phyloP scores from a whole-genome alignment of 768 basidiomycete species.

The Leccinellum albellum region DNA sequence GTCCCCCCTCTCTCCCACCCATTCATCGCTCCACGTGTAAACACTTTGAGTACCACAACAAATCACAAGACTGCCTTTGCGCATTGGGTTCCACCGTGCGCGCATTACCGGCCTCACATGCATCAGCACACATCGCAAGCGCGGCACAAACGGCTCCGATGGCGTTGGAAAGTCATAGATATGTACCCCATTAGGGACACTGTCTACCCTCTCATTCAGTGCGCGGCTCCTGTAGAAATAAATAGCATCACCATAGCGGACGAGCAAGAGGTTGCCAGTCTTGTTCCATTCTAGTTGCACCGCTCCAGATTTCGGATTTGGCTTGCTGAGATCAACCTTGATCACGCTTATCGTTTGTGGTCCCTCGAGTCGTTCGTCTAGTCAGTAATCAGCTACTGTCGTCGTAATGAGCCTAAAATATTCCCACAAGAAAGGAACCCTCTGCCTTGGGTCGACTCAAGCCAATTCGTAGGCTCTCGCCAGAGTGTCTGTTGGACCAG shows the following conservation, averaged over 20 bases:
- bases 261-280: conserved; percentile 67
- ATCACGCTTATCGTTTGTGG: conserved; percentile 49
- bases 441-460: conserved; percentile 75
- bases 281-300: conserved; percentile 80
- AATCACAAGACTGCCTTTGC: conserved; percentile 63
- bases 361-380: conserved; percentile 65
- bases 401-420: neutral
- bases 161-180: conserved; percentile 70
- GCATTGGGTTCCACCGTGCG: conserved; percentile 82
- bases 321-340: conserved; percentile 56
- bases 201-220: conserved; percentile 41
- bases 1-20: conserved; percentile 56
- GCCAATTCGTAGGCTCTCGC: conserved; percentile 84
- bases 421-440: conserved; percentile 82
- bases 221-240: neutral
- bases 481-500: conserved; percentile 58
- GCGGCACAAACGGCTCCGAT: conserved; percentile 54
- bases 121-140: conserved; percentile 60
- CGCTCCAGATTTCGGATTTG: conserved; percentile 63
- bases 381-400: neutral
- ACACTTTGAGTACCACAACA: conserved; percentile 66
- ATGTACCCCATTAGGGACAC: conserved; percentile 57
- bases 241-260: conserved; percentile 58
- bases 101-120: conserved; percentile 61
- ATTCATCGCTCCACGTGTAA: conserved; percentile 83